Conservation (phyloP, 192 early-diverging fungal genomes). For the Linnemannia exigua region DNA sequence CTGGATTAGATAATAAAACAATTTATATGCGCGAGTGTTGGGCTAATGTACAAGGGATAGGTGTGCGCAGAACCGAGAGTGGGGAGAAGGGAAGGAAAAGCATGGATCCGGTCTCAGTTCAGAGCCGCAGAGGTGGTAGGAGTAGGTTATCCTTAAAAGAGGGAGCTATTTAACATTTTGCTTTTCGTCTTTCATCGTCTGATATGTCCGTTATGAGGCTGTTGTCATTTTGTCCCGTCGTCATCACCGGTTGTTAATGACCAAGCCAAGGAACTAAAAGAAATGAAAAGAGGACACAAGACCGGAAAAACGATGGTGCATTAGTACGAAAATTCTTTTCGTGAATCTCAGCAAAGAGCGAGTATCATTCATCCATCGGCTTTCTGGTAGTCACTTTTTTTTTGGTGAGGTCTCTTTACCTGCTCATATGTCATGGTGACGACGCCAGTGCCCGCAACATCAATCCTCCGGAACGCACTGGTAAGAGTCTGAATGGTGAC, state of each 20-base stretch:
- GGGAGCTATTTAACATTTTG: not conserved
- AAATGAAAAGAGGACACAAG: not conserved
- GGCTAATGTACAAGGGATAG: not conserved
- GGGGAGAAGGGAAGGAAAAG: not conserved
- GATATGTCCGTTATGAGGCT: not conserved
- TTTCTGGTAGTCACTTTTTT: too few species aligned
- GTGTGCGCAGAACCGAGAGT: not conserved
- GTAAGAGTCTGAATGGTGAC: slow-evolving; percentile 75
- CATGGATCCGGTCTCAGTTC: not conserved
- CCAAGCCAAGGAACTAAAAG: slow-evolving; percentile 42
- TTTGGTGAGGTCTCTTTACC: slow-evolving; percentile 10
- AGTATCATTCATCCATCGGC: not conserved
- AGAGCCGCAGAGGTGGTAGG: not conserved
- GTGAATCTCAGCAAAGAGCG: not conserved
- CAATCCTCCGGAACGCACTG: slow-evolving; percentile 70
- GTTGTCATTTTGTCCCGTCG: not conserved
- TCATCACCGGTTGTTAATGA: slow-evolving; percentile 52
- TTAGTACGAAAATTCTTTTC: not conserved
- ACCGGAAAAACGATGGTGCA: not conserved
- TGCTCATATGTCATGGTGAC: slow-evolving; percentile 73
- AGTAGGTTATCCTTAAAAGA: not conserved
- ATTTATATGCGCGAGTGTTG: not conserved
- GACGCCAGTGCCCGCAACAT: slow-evolving; percentile 70
- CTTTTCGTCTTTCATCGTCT: not conserved
- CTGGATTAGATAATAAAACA: not conserved